Conservation (phyloP, 1,139 yeast species). For the Hyphopichia buzzinii region DNA sequence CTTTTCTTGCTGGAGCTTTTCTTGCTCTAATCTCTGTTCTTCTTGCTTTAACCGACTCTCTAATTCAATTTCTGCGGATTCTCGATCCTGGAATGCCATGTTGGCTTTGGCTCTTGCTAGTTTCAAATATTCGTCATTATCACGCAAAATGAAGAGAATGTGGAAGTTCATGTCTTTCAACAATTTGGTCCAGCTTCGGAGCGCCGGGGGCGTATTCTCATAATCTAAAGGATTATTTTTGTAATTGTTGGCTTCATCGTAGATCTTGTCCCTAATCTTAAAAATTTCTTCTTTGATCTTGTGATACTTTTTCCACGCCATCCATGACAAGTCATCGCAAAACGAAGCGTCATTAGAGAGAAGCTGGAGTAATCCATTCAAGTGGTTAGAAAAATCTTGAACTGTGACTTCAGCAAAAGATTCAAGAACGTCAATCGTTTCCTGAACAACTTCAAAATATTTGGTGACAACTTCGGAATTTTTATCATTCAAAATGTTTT, state of each 20-base stretch:
- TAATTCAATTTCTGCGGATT: slow-evolving; percentile 27
- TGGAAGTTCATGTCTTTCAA: slow-evolving; percentile 60
- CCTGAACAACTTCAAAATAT: slow-evolving; percentile 48
- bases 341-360: slow-evolving; percentile 14
- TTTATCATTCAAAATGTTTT: slow-evolving; percentile 32
- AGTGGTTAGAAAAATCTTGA: slow-evolving; percentile 47
- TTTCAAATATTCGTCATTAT: slow-evolving; percentile 68
- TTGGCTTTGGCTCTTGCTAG: slow-evolving; percentile 81
- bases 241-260: slow-evolving; percentile 42
- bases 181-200: slow-evolving; percentile 49
- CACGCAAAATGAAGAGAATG: slow-evolving; percentile 58
- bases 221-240: slow-evolving; percentile 16
- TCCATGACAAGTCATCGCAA: slow-evolving; percentile 48
- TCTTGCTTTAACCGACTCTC: slow-evolving; percentile 2
- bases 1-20: background rate
- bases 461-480: slow-evolving; percentile 30
- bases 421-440: slow-evolving; percentile 63
- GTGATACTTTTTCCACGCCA: slow-evolving; percentile 67
- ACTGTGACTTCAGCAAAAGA: slow-evolving; percentile 69
- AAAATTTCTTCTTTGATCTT: slow-evolving; percentile 54
- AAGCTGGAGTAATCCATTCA: slow-evolving; percentile 30
- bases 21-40: background rate
- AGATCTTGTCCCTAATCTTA: slow-evolving; percentile 56
- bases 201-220: slow-evolving; percentile 32
- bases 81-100: slow-evolving; percentile 72